Evolutionary conservation across 371 early-diverging fungal species (phyloP).

Genomic region (Lichtheimia ornata): DNA sequence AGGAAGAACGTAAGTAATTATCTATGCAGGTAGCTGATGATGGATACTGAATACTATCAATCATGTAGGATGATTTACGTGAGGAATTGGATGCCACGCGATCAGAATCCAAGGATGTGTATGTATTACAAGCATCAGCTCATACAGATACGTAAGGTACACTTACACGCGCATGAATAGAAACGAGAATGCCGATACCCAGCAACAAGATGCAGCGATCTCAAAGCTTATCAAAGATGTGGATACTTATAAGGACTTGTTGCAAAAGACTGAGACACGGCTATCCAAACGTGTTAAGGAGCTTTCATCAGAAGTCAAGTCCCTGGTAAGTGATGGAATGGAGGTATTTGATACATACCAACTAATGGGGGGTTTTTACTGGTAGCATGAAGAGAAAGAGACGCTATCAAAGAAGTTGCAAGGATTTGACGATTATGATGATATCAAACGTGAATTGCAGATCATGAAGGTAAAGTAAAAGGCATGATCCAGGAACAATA

Average conservation of each 20-base stretch:
- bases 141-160: not conserved
- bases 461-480: slow-evolving; percentile 77
- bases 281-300: slow-evolving; percentile 53
- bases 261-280: slow-evolving; percentile 48
- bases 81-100: slow-evolving; percentile 42
- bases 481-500: not conserved
- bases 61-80: slow-evolving; percentile 41
- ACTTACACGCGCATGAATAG: not conserved
- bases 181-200: slow-evolving; percentile 1
- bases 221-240: slow-evolving; percentile 55
- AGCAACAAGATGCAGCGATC: slow-evolving; percentile 45
- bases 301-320: slow-evolving; percentile 45
- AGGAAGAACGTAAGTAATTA: slow-evolving; percentile 58
- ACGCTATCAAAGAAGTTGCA: slow-evolving; percentile 49
- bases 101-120: slow-evolving; percentile 19
- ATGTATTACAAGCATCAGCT: not conserved
- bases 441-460: slow-evolving; percentile 83
- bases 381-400: slow-evolving; percentile 43
- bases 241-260: slow-evolving; percentile 48
- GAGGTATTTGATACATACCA: slow-evolving; percentile 11
- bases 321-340: slow-evolving; percentile 22
- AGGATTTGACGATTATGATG: slow-evolving; percentile 75
- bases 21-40: too few relatives aligned
- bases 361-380: slow-evolving; percentile 3
- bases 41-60: too few relatives aligned